These are phyloP conservation scores for Orbilia ellipsospora DNA, from an alignment of 2,329 filamentous ascomycete genomes.

Conservation along the genomic window DNA sequence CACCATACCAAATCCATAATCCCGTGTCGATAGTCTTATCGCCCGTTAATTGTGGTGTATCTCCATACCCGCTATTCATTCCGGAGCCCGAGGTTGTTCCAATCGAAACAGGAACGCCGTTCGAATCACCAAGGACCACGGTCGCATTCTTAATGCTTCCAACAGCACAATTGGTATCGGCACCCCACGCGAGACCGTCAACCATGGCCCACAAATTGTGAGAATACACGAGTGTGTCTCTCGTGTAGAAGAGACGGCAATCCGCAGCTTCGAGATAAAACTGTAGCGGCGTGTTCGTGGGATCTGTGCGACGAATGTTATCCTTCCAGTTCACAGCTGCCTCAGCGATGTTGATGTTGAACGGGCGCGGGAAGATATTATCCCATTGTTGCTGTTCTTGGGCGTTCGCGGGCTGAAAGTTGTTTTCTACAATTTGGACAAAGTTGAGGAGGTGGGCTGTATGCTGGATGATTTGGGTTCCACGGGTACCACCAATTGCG, in stretches of 20 bases:
- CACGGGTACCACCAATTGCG: constrained; percentile 74
- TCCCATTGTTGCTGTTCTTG: constrained; percentile 37
- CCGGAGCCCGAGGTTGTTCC: constrained; percentile 10
- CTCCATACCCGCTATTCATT: constrained; percentile 32
- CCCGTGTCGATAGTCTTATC: constrained; percentile 36
- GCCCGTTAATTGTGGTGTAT: constrained; percentile 44
- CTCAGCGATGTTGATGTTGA: constrained; percentile 57
- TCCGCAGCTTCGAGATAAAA: constrained; percentile 72
- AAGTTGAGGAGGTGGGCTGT: constrained; percentile 59
- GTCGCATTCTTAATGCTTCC: constrained; percentile 51
- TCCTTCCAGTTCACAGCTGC: constrained; percentile 54
- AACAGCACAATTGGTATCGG: constrained; percentile 26
- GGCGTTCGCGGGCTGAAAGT: constrained; percentile 56
- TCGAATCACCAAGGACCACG: constrained; percentile 39
- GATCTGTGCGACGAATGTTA: constrained; percentile 30
- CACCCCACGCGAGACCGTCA: constrained; percentile 40
- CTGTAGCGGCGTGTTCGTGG: constrained; percentile 65
- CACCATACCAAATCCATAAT: constrained; percentile 43
- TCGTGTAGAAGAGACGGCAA: constrained; percentile 72
- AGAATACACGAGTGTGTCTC: constrained; percentile 60
- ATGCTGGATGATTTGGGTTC: constrained; percentile 62
- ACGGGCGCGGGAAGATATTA: constrained; percentile 52
- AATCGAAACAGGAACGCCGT: constrained; percentile 49
- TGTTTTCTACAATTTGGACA: constrained; percentile 57
- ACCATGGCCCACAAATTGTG: constrained; percentile 39